Percentiles rank a stretch among this genome's conserved stretches.
Conservation (phyloP, 2,329 filamentous ascomycete species). For the Torrubiella hemipterigena region DNA sequence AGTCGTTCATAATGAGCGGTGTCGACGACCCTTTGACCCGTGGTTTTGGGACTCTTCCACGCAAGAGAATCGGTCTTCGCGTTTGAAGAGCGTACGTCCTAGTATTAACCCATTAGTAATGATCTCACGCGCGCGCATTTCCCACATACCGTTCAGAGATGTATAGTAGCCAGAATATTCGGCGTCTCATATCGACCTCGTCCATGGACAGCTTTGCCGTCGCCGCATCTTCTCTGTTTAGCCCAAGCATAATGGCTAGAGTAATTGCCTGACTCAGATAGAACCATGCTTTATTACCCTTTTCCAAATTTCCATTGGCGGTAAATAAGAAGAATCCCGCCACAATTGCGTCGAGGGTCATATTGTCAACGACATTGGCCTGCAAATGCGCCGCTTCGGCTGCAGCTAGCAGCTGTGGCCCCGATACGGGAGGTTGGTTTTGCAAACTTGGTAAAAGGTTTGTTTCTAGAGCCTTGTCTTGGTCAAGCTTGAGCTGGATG, state of each 20-base stretch:
- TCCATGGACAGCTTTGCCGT: constrained; percentile 6
- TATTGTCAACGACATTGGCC: constrained; percentile 15
- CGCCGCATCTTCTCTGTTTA: constrained; percentile 12
- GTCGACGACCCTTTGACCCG: constrained; percentile 17
- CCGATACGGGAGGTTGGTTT: constrained; percentile 11
- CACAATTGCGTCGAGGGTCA: constrained; percentile 15
- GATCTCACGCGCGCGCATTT: background rate
- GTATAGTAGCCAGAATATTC: constrained; percentile 21
- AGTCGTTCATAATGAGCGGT: constrained; percentile 20
- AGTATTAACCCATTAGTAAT: background rate
- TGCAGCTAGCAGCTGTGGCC: constrained; percentile 13
- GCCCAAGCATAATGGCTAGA: constrained; percentile 14
- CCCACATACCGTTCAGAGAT: constrained; percentile 16
- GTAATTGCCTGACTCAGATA: constrained; percentile 20
- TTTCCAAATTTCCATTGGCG: constrained; percentile 17
- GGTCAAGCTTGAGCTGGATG: constrained; percentile 16
- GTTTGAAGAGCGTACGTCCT: constrained; percentile 19
- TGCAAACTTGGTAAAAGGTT: background rate
- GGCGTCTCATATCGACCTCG: constrained; percentile 15
- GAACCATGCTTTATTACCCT: constrained; percentile 16
- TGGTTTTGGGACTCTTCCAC: constrained; percentile 16
- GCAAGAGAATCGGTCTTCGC: constrained; percentile 16
- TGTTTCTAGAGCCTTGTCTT: background rate
- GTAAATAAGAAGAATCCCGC: constrained; percentile 18
- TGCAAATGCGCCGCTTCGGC: constrained; percentile 15